phyloP scores from a whole-genome alignment of 352 stramenopile genomes.

The Phytophthora pisi region DNA sequence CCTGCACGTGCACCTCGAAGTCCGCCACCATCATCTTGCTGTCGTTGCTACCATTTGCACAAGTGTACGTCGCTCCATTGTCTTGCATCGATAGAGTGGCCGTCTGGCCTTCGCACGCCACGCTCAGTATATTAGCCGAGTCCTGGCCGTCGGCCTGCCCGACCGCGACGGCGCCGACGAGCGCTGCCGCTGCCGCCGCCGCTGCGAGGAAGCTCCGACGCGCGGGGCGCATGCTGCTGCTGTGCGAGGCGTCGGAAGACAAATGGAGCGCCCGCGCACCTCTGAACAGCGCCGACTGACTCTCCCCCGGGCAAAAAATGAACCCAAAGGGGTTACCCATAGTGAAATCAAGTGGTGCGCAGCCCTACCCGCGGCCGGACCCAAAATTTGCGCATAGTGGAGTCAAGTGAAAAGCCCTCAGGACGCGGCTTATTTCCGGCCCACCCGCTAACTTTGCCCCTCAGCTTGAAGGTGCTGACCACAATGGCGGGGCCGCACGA shows the following conservation, averaged over 20 bases:
- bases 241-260: constrained; percentile 28
- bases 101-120: not conserved
- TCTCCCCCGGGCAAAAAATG: constrained; percentile 37
- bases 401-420: not conserved
- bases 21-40: not conserved
- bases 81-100: not conserved
- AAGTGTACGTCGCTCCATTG: not conserved
- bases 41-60: not conserved
- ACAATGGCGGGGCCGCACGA: not conserved
- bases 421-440: not conserved
- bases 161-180: not conserved
- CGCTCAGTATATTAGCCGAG: not conserved
- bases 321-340: constrained; percentile 28
- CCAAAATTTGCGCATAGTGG: constrained; percentile 5
- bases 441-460: not conserved
- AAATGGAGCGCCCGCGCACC: constrained; percentile 18
- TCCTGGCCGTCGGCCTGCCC: not conserved
- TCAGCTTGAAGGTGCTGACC: constrained; percentile 4
- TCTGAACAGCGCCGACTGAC: constrained; percentile 22
- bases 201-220: constrained; percentile 17
- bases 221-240: constrained; percentile 23
- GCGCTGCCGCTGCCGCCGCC: not conserved
- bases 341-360: constrained; percentile 9
- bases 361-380: constrained; percentile 3
- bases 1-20: constrained; percentile 2